Conservation (phyloP, 23 red algal species). For the Gracilariopsis chorda region DNA sequence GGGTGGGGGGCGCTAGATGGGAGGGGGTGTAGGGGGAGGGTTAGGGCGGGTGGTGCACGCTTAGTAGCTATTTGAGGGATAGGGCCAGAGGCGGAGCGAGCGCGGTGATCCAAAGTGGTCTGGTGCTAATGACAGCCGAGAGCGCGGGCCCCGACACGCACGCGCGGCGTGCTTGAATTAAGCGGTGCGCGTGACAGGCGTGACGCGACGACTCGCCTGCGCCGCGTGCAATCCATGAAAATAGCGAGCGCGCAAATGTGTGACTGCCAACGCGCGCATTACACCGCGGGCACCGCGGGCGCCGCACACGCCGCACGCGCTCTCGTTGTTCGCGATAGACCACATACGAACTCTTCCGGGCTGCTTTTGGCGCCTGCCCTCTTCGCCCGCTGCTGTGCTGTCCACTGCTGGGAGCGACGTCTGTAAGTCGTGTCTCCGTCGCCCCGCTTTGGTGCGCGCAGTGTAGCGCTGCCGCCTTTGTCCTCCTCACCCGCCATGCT, state of each 20-base stretch:
- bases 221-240: background rate
- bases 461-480: background rate
- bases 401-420: no score
- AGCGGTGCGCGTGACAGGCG: slow-evolving; percentile 2
- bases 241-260: background rate
- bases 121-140: background rate
- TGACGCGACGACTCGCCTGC: background rate
- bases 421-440: no score
- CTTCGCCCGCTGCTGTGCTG: background rate
- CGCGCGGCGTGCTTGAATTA: background rate
- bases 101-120: slow-evolving; percentile 22
- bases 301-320: background rate
- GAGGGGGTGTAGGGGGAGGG: background rate
- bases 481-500: no score
- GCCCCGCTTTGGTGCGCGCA: background rate
- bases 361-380: background rate
- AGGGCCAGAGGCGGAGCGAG: background rate
- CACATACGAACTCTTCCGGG: background rate
- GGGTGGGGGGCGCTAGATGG: background rate
- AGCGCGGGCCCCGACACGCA: background rate
- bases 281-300: background rate
- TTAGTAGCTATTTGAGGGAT: background rate
- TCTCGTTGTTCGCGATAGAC: background rate
- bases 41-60: background rate
- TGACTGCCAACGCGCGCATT: background rate